Percentiles rank a stretch among this genome's conserved stretches.
These are phyloP conservation scores for Alternaria brassicae DNA, from an alignment of 2,329 filamentous ascomycete genomes.

Conservation along the genomic window DNA sequence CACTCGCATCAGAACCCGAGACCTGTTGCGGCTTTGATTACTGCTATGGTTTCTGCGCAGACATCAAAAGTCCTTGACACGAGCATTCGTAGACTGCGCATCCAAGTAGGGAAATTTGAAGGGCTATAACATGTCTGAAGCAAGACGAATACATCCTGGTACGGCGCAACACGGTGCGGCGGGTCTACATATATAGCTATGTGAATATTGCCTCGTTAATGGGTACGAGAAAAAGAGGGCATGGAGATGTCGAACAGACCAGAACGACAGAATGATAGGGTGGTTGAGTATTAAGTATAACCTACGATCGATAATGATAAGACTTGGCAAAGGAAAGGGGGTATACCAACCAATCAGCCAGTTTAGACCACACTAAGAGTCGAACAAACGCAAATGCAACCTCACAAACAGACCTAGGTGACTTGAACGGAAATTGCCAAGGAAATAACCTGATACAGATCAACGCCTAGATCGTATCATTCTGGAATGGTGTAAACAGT, in stretches of 20 bases:
- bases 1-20: neutral
- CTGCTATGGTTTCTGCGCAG: neutral
- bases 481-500: slow-evolving; percentile 8
- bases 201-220: neutral
- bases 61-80: neutral
- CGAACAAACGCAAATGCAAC: slow-evolving; percentile 10
- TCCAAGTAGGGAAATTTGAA: neutral
- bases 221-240: neutral
- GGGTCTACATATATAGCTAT: neutral
- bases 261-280: neutral
- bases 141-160: neutral
- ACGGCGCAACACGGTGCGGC: neutral
- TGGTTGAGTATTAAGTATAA: neutral
- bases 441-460: neutral
- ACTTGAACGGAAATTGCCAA: neutral
- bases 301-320: slow-evolving; percentile 4
- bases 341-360: slow-evolving; percentile 28
- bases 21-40: neutral
- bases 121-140: neutral
- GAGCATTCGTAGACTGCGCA: neutral
- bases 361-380: slow-evolving; percentile 15
- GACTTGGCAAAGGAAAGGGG: slow-evolving; percentile 25
- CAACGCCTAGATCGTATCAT: slow-evolving; percentile 6
- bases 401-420: neutral
- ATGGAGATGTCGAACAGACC: neutral